These are phyloP conservation scores for Trametopsis cervina DNA, from an alignment of 768 basidiomycete species.

Conservation along the genomic window DNA sequence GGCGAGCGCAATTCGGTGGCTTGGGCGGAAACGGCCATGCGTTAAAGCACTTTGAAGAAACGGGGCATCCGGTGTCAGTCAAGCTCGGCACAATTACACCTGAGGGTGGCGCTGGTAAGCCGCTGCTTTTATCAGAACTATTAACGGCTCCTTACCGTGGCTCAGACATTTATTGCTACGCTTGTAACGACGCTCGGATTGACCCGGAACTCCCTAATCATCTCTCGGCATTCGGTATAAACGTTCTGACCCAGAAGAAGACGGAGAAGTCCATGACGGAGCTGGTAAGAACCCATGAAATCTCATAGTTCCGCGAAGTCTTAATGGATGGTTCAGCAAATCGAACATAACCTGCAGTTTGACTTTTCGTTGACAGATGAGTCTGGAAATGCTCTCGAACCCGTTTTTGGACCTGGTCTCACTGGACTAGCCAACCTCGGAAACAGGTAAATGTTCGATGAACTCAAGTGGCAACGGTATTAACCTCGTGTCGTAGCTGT, in stretches of 20 bases:
- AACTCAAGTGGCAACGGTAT: not conserved
- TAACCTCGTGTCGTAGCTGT: constrained; percentile 47
- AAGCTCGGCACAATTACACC: constrained; percentile 97
- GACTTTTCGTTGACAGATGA: constrained; percentile 89
- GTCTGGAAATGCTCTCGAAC: constrained; percentile 81
- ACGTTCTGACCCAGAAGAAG: constrained; percentile 73
- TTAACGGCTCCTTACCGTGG: not conserved
- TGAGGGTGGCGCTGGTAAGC: constrained; percentile 81
- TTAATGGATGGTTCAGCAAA: constrained; percentile 51
- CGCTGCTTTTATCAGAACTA: not conserved
- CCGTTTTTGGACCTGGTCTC: constrained; percentile 81
- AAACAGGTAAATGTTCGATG: constrained; percentile 51
- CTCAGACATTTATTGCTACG: constrained; percentile 85
- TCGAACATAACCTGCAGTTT: constrained; percentile 92
- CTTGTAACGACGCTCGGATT: constrained; percentile 75
- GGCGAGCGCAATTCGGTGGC: constrained; percentile 78
- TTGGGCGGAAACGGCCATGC: constrained; percentile 87
- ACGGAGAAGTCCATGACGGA: constrained; percentile 98
- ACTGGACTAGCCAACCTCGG: constrained; percentile 92
- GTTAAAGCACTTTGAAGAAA: constrained; percentile 64
- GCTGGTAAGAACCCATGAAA: constrained; percentile 44
- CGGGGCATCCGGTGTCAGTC: constrained; percentile 75
- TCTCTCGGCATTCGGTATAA: constrained; percentile 80
- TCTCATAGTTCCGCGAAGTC: not conserved
- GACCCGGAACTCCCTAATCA: constrained; percentile 74